Evolutionary conservation across 2,329 filamentous ascomycete species (phyloP).

Genomic region (Talaromyces sp.): DNA sequence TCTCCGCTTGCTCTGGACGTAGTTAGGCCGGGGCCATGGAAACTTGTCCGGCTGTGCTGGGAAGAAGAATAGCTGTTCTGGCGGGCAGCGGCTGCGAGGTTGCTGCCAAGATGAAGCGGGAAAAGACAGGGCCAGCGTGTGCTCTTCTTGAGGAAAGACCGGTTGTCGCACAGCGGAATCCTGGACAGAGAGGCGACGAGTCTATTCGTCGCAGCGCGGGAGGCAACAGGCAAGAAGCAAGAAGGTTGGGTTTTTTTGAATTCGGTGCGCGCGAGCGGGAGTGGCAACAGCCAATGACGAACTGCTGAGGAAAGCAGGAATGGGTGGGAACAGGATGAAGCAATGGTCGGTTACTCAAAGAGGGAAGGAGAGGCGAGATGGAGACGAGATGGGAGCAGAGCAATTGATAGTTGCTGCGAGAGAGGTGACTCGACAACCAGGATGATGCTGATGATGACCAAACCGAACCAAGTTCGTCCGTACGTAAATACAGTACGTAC

Average conservation of each 20-base stretch:
- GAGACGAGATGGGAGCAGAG: not conserved
- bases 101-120: not conserved
- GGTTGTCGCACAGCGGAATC: not conserved
- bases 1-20: slow-evolving; percentile 3
- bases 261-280: slow-evolving; percentile 2
- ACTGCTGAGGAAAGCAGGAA: not conserved
- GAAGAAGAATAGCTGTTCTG: not conserved
- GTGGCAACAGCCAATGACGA: slow-evolving; percentile 7
- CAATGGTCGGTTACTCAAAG: not conserved
- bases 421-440: too few relatives aligned
- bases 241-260: slow-evolving; percentile 6
- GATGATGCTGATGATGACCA: not conserved
- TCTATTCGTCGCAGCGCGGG: not conserved
- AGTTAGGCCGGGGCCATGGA: slow-evolving; percentile 15
- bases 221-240: slow-evolving; percentile 1
- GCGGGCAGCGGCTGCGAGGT: not conserved
- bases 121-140: slow-evolving; percentile 2
- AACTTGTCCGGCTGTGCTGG: not conserved
- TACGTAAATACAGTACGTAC: not conserved
- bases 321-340: not conserved
- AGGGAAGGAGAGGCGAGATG: not conserved
- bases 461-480: not conserved
- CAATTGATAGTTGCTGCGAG: not conserved
- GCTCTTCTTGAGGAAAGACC: not conserved
- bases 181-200: not conserved